Evolutionary conservation across 495 filamentous ascomycete genomes (phyloP), one percentile per base, ranked within the genome.

Genomic region (Hypoxylon lenormandii): DNA sequence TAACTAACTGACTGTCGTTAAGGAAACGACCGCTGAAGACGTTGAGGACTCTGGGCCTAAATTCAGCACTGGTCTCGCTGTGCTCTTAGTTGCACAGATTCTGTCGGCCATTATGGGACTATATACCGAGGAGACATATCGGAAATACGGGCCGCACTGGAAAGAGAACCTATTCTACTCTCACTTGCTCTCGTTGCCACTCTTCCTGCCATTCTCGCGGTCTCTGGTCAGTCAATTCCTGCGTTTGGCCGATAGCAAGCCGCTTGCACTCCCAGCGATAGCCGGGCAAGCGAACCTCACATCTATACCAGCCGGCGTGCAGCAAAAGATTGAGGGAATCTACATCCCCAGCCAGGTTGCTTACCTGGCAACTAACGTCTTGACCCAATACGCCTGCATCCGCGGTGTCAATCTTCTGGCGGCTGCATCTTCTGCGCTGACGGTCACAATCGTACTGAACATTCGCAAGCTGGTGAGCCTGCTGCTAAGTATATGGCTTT

Each of bases 101-200:
- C 81, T 98, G 33, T 96, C 93, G 19, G 92, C 95, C 37, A 91
- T 93, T 66, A 97, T 97, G 88, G 95, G 95, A 38, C 85, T 97
- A 33, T 99, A 97, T 78, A 93, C 93, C 0, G 92, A 98, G 76
- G 85, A 91, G 65, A 92, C 93, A 4, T 99, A 97, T 78, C 85
- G 86, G 61, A 85, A 80, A 18, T 91, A 97, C 79, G 93, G 94
- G 19, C 89, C 89, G 36, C 90, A 96, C 79, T 98, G 95, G 93
- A 91, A 91, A 68, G 95, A 98, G 76, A 96, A 96, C 71, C 84
- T 99, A 13, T 97, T 99, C 78, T 99, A 98, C 78, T 91, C 89
- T 16, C 93, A 97, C 66, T 76, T 90, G 16, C 85, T 96, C 15
- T 92, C 91, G 4, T 74, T 97, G 36, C 92, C 92, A 0, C 81